Base-by-base conservation (phyloP, 2,329 filamentous ascomycete genomes). In the Fusarium domesticum region DNA sequence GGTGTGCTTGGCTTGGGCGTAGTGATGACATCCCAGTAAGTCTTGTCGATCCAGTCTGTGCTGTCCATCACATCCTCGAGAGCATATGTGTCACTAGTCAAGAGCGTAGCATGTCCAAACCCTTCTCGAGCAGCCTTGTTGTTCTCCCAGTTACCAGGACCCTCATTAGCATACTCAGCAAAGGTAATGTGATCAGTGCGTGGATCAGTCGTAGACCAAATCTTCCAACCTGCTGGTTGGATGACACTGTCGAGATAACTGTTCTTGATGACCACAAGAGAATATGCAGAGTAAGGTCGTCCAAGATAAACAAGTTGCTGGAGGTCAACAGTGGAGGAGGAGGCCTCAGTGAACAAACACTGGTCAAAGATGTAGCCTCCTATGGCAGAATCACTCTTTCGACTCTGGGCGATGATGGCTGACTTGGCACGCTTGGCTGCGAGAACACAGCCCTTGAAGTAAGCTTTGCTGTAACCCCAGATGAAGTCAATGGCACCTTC, bases 141-240 rank as follows among this genome's bases (percentile, higher is more conserved):
- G 37, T 56, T 58, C 10, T 57, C 55, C 54, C 55, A 58, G 32
- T 50, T 54, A 37, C 55, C 55, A 4, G 55, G 55, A 7, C 83
- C 82, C 1, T 72, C 72, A 60, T 85, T 85, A 30, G 57, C 66
- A 55, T 77, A 84, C 67, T 85, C 82, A 6, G 66, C 76, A 50
- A 78, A 84, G 11, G 68, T 64, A 3, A 83, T 74, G 60, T 45
- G 71, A 68, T 81, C 80, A 81, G 35, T 69, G 51, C 18, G 55
- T 57, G 81, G 82, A 81, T 6, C 81, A 74, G 2, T 74, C 69
- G 15, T 66, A 42, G 55, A 82, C 83, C 60, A 86, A 69, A 32
- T 83, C 76, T 58, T 58, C 55, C 55, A 58, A 12, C 56, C 56
- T 0, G 48, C 45, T 0, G 56, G 48, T n/a, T 40, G 66, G 62